Evolutionary conservation across 2,329 filamentous ascomycete genomes (phyloP), one percentile per base, ranked within the genome.

Genomic region (Hypoxylon sp.): DNA sequence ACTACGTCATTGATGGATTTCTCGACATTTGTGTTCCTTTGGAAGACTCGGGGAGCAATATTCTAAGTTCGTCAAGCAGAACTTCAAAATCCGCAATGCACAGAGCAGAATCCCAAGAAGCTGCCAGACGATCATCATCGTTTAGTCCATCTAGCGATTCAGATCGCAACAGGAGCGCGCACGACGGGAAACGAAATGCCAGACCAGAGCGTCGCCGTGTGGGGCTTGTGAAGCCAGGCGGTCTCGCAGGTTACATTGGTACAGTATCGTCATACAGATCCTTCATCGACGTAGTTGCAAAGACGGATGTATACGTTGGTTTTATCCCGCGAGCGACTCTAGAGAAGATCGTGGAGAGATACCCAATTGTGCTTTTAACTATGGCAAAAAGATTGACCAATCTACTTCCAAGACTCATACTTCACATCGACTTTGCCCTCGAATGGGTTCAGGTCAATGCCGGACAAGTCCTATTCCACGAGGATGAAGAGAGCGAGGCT

Each of bases 371-470:
- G 3, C 83, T 99, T 9, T 84, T 99, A 50, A 99, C 97, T 0
- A 94, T 99, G 91, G 96, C 96, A 0, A 99, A 99, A 81, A 87
- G 96, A 52, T 83, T 99, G 65, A 98, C 97, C 0, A 94, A 90
- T 68, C 88, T 99, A 5, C 83, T 99, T 3, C 96, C 97, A 0
- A 90, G 93, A 13, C 83, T 99, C 58, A 94, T 99, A 68, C 85
- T 98, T 14, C 96, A 99, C 76, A 98, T 99, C 70, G 96, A 99
- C 80, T 99, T 99, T 81, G 96, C 96, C 3, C 85, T 99, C 17
- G 97, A 99, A 82, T 99, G 97, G 96, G 91, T 98, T 2, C 97
- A 99, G 77, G 94, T 99, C 68, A 94, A 94, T 80, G 94, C 96
- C 3, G 94, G 96, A 0, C 94, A 99, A 77, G 92, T 98, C 9